Evolutionary conservation across 2,329 filamentous ascomycete species (phyloP), one percentile per base, ranked within the genome.

Genomic region (Epichloe sibirici): DNA sequence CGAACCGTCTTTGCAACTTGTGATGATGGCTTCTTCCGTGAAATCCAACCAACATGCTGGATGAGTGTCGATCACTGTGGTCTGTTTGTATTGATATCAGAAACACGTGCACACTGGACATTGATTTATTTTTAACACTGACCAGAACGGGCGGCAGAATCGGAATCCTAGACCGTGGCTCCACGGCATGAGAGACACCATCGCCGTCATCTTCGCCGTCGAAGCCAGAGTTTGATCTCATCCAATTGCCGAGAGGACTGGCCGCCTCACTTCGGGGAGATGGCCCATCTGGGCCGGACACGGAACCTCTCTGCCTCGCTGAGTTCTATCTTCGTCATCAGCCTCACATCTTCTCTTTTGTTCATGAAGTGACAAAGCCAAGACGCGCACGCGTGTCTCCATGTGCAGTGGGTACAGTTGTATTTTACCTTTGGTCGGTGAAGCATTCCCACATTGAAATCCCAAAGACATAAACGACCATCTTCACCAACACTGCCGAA

Each of bases 401-500:
- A 34, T 28, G 37, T 49, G 38, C 25, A 38, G 17, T 48, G 25
- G 21, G 21, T 48, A 23, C 34, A 45, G 25, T 11, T 35, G 3
- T 17, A 5, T 17, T 25, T 45, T 51, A 56, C 53, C 70, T 91
- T 91, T 21, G 93, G 91, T 55, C 90, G 80, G 68, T 94, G 88
- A 61, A 98, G 76, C 91, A 97, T 97, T 60, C 90, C 90, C 43
- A 95, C 89, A 58, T 85, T 95, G 66, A 98, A 98, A 71, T 98
- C 93, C 93, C 93, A 98, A 12, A 98, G 74, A 54, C 95, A 81
- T 17, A 98, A 73, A 53, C 90, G 79, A 61, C 90, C 88, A 66
- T 98, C 93, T 65, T 97, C 91, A 13, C 91, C 93, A 1, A 98
- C 91, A 62, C 89, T 95, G 34, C 93, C 93, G 62, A 98, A 95